Evolutionary conservation across 352 stramenopile genomes (phyloP).

Genomic region (Phytophthora cactorum): DNA sequence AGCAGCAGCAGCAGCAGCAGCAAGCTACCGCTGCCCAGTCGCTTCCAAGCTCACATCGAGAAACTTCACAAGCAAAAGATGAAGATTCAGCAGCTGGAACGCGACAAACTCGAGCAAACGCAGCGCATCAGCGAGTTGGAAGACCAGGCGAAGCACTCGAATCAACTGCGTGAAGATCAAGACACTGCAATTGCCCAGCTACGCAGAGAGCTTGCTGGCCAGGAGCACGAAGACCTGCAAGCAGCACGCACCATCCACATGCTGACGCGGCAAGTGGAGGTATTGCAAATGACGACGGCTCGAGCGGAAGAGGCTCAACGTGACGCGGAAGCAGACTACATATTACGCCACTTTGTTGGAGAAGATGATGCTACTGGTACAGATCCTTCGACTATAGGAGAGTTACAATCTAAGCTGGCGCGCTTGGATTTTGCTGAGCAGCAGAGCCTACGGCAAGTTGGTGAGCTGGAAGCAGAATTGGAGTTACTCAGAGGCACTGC

Average conservation of each 20-base stretch:
- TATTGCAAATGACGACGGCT: background rate
- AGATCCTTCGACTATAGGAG: background rate
- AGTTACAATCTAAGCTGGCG: constrained; percentile 11
- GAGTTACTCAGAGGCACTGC: constrained; percentile 11
- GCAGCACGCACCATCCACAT: constrained; percentile 9
- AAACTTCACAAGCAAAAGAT: constrained; percentile 7
- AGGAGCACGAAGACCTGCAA: constrained; percentile 3
- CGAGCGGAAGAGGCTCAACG: constrained; percentile 28
- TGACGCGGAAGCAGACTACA: constrained; percentile 30
- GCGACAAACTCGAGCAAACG: constrained; percentile 7
- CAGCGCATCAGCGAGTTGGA: constrained; percentile 5
- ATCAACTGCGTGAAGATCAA: background rate
- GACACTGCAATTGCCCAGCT: constrained; percentile 5
- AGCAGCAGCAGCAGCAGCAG: background rate
- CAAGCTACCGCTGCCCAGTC: constrained; percentile 3
- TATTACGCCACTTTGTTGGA: constrained; percentile 23
- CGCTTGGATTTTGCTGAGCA: background rate
- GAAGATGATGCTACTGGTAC: constrained; percentile 17
- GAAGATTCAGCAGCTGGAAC: constrained; percentile 17
- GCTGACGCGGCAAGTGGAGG: constrained; percentile 16
- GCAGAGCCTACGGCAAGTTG: constrained; percentile 12
- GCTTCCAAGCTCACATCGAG: constrained; percentile 9
- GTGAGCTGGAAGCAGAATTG: constrained; percentile 23
- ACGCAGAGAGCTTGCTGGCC: constrained; percentile 6
- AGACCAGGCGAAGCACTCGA: background rate